Percentiles rank a stretch among this genome's conserved stretches.
Conservation (phyloP, 345 rosid species). For the Hibiscus tridactylites region DNA sequence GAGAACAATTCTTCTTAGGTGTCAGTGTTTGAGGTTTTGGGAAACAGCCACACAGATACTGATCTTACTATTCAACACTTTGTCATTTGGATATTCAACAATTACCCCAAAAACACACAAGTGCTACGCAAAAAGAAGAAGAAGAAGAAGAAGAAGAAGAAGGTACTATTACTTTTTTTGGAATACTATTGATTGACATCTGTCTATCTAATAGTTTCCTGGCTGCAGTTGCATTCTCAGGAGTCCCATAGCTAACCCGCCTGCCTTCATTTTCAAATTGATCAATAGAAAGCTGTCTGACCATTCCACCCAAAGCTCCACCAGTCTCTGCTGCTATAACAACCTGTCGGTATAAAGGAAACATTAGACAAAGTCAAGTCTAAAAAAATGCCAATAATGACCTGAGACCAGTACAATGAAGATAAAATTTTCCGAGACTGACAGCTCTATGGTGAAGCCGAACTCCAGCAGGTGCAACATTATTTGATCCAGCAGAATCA, state of each 20-base stretch:
- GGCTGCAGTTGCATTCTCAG: constrained; percentile 91
- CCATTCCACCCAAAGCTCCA: constrained; percentile 98
- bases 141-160: neutral
- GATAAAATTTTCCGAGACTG: constrained; percentile 23
- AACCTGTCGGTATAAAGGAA: constrained; percentile 42
- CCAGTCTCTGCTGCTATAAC: constrained; percentile 96
- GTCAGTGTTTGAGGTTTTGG: neutral
- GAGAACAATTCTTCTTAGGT: neutral
- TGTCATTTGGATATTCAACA: neutral
- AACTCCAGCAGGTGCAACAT: constrained; percentile 64
- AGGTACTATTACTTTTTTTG: constrained; percentile 59
- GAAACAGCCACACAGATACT: neutral
- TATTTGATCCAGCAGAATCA: constrained; percentile 55
- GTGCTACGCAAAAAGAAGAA: too few relatives aligned
- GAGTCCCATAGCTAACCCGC: constrained; percentile 90
- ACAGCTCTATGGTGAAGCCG: constrained; percentile 97
- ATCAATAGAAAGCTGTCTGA: constrained; percentile 89
- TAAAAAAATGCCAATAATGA: neutral
- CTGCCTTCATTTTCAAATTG: constrained; percentile 98
- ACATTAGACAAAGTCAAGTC: neutral
- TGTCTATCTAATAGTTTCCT: constrained; percentile 92
- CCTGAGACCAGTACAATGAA: neutral
- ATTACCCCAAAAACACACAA: neutral
- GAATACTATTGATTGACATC: constrained; percentile 89
- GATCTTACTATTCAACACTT: neutral